Conservation (phyloP, 495 filamentous ascomycete species). For the Clavariopsis aquatica region DNA sequence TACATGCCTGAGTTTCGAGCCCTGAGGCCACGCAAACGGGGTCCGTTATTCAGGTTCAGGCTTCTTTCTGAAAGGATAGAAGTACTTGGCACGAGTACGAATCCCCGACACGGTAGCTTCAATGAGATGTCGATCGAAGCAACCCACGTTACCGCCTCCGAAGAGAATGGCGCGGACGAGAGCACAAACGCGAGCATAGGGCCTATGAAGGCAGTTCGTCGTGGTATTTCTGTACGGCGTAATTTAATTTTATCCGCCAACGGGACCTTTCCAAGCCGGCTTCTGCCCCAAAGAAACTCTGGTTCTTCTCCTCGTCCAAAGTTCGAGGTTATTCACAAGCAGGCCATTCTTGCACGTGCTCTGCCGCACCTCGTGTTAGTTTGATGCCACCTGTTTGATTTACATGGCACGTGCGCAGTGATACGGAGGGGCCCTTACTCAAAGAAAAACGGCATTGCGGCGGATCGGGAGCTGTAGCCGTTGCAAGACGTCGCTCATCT, state of each 20-base stretch:
- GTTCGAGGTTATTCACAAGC: slow-evolving; percentile 27
- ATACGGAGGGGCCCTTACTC: slow-evolving; percentile 23
- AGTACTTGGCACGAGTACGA: background rate
- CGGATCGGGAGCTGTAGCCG: slow-evolving; percentile 16
- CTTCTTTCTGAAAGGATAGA: background rate
- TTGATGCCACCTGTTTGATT: slow-evolving; percentile 33
- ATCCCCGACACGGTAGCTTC: background rate
- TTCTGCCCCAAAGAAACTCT: too few relatives aligned
- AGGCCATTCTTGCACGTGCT: slow-evolving; percentile 20
- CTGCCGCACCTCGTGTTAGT: slow-evolving; percentile 23
- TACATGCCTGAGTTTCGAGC: slow-evolving; percentile 13
- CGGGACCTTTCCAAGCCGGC: too few relatives aligned
- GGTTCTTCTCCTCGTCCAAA: too few relatives aligned
- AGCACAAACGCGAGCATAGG: too few relatives aligned
- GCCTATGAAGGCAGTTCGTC: too few relatives aligned
- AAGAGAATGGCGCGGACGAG: too few relatives aligned
- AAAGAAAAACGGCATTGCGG: slow-evolving; percentile 10
- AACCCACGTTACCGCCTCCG: too few relatives aligned
- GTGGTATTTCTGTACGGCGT: too few relatives aligned
- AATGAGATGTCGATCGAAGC: too few relatives aligned
- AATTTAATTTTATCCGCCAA: too few relatives aligned
- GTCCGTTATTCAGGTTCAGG: background rate
- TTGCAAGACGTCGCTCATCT: slow-evolving; percentile 12
- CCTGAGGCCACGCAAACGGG: slow-evolving; percentile 5
- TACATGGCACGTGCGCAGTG: slow-evolving; percentile 1